phyloP scores from a whole-genome alignment of 1,284 basidiomycete species.

The Pseudozyma sp. region DNA sequence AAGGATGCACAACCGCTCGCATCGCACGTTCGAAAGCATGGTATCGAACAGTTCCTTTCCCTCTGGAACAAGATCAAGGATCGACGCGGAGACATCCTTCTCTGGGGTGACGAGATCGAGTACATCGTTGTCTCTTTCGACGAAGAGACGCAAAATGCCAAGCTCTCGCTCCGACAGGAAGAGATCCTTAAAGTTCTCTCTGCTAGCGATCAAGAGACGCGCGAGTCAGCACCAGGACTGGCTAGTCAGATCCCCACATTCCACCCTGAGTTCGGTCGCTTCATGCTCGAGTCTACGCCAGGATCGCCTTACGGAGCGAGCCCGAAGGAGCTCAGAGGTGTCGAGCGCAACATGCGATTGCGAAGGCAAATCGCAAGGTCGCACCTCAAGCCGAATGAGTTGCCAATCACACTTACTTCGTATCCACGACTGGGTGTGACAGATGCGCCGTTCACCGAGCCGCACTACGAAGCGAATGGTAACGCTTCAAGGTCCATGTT shows the following conservation, averaged over 20 bases:
- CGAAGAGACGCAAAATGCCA: slow-evolving; percentile 81
- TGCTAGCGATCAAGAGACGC: slow-evolving; percentile 72
- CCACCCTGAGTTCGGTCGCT: slow-evolving; percentile 97
- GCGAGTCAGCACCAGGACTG: slow-evolving; percentile 75
- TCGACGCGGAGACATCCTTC: slow-evolving; percentile 86
- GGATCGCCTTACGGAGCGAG: slow-evolving; percentile 91
- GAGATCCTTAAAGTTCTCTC: slow-evolving; percentile 88
- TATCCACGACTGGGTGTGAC: slow-evolving; percentile 91
- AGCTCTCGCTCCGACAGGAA: slow-evolving; percentile 88
- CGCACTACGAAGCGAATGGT: slow-evolving; percentile 81
- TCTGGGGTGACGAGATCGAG: slow-evolving; percentile 99
- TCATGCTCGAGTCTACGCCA: slow-evolving; percentile 98
- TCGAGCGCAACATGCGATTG: slow-evolving; percentile 90
- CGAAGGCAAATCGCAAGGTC: slow-evolving; percentile 86
- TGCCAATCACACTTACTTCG: slow-evolving; percentile 93
- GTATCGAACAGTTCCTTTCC: slow-evolving; percentile 93
- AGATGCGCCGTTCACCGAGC: slow-evolving; percentile 86
- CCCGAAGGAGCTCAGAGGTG: slow-evolving; percentile 84
- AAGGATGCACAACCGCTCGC: slow-evolving; percentile 81
- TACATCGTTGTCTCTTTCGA: slow-evolving; percentile 95
- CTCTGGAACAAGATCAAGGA: slow-evolving; percentile 93
- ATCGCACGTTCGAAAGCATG: slow-evolving; percentile 90
- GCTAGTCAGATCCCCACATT: slow-evolving; percentile 82
- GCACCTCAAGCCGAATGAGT: slow-evolving; percentile 85
- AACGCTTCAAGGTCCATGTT: slow-evolving; percentile 90